Evolutionary conservation across 2,329 filamentous ascomycete genomes (phyloP), one percentile per base, ranked within the genome.

Genomic region (Colletotrichum sp.): DNA sequence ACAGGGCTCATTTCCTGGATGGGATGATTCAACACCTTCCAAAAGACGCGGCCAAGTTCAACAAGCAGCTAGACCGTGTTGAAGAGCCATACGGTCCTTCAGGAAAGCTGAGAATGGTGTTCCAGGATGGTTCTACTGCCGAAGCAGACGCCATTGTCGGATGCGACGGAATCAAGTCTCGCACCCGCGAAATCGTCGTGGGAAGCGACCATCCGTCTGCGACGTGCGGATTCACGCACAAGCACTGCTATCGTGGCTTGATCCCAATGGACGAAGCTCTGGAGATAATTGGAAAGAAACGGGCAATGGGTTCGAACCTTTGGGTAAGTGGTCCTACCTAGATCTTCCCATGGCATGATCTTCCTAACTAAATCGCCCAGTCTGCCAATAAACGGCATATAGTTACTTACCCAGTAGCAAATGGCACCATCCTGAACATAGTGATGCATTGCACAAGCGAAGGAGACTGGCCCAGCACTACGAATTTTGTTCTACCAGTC

Each of bases 101-200:
- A 1, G 68, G 72, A 15, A 65, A 76, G 2, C 80, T 83, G 6
- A 71, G 73, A 1, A 78, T 87, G 67, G 78, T 57, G 15, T 88
- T 88, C 66, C 74, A 79, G 0, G 87, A 88, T 36, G 86, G 86
- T 0, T 83, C 83, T 0, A 82, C 80, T 1, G 85, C 83, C 4
- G 78, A 81, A 16, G 84, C 86, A 7, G 84, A 86, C 30, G 85
- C 82, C 2, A 69, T 92, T 0, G 84, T 94, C 83, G 77, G 90
- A 2, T 92, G 90, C 78, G 92, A 93, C 80, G 92, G 92, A 0
- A 91, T 93, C 79, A 92, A 92, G 4, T 18, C 74, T 81, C 81
- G 74, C 81, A 84, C 5, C 81, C 84, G 92, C 18, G 82, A 88
- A 30, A 80, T 91, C 3, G 81, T 94, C 8, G 83, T 93, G 0